Base-by-base conservation (phyloP, 2,329 filamentous ascomycete species). In the Scytalidium sp. region DNA sequence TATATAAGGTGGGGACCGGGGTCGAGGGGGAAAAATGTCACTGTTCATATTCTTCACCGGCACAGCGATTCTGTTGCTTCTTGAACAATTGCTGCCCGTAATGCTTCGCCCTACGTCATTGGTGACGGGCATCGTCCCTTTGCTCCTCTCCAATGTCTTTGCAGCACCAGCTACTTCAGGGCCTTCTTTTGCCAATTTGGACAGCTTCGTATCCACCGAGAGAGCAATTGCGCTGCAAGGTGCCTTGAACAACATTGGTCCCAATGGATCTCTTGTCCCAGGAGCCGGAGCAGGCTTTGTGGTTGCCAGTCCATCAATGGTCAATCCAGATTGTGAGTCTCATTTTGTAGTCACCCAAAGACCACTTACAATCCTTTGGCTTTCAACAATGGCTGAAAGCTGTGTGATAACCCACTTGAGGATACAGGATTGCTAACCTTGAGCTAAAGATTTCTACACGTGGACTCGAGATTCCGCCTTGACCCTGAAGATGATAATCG, bases 391-490 rank as follows among this genome's bases (percentile, higher is more conserved):
- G n/a, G n/a, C n/a, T n/a, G n/a, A n/a, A n/a, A n/a, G n/a, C n/a
- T n/a, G n/a, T n/a, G 13, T 36, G 32, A 10, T 4, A 36, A 36
- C 7, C 5, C 19, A 43, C 7, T 41, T 9, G 9, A n/a, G 20
- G 13, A 5, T 45, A 9, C 15, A 15, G 7, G 8, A 4, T 45
- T 25, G 20, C 52, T 61, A 36, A 59, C 45, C 8, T 9, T 13
- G n/a, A n/a, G n/a, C n/a, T 25, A 19, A 44, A 89, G 85, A 92
- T 66, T 90, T 79, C 63, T 91, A 83, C 62, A 90, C 85, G 1
- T 92, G 88, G 88, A 89, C 83, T 2, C 73, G 88, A 61, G 88
- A 92, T 64, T 78, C 85, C 11, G 85, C 84, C n/a, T 74, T 93
- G 21, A 83, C 83, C 2, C 79, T 87, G 69, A 90, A 89, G 69